phyloP scores from a whole-genome alignment of 352 stramenopile species.

The Globisporangium ultimum region DNA sequence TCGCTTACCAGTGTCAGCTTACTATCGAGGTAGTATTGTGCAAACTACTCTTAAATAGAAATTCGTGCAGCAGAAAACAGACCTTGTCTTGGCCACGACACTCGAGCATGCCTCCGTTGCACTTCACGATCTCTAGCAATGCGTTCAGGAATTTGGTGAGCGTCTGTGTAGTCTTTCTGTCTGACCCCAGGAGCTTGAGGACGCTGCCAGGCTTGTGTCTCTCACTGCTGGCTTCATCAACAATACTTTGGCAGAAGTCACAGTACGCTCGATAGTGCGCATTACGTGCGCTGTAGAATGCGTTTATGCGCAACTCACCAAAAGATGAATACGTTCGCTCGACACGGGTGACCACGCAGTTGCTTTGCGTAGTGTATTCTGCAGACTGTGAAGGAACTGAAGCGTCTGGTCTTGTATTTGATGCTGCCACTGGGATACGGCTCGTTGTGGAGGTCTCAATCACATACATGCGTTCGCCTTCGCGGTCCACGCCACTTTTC shows the following conservation, averaged over 20 bases:
- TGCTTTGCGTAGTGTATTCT: too few species aligned
- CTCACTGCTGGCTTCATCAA: neutral
- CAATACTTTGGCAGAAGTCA: neutral
- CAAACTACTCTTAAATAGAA: neutral
- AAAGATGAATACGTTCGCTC: neutral
- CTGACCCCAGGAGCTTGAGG: neutral
- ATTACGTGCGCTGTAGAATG: neutral
- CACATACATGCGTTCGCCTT: neutral
- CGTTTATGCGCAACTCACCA: neutral
- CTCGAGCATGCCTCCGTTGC: neutral
- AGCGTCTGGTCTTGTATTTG: neutral
- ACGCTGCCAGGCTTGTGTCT: neutral
- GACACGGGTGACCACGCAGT: neutral
- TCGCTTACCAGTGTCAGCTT: constrained; percentile 3
- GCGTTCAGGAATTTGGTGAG: neutral
- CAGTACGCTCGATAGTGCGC: neutral
- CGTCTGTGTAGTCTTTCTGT: neutral
- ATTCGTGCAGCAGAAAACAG: neutral
- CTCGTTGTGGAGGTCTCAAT: neutral
- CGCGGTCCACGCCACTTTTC: neutral
- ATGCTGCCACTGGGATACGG: neutral
- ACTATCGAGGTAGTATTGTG: neutral
- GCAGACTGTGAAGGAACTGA: neutral
- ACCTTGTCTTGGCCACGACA: neutral
- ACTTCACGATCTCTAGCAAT: neutral